These are phyloP conservation scores for Suhomyces anneliseae DNA, from an alignment of 1,139 yeast genomes.

Conservation along the genomic window DNA sequence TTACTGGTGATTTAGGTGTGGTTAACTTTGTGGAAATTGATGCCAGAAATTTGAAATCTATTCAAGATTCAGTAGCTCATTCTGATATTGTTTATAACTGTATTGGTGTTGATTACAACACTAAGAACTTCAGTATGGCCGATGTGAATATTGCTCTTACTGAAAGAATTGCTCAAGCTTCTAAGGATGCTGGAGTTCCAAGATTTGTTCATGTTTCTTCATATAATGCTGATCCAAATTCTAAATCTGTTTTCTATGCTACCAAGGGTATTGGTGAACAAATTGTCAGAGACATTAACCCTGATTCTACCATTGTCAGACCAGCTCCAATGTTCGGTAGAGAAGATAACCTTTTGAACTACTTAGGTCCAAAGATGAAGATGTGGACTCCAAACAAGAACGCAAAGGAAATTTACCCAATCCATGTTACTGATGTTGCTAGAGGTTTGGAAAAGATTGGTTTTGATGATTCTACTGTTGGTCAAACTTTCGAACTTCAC, in stretches of 20 bases:
- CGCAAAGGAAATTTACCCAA: slow-evolving; percentile 67
- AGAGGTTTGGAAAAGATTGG: slow-evolving; percentile 77
- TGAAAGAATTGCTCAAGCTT: slow-evolving; percentile 74
- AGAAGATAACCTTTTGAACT: slow-evolving; percentile 70
- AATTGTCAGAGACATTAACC: slow-evolving; percentile 63
- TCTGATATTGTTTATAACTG: slow-evolving; percentile 83
- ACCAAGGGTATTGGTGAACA: slow-evolving; percentile 82
- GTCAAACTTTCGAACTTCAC: slow-evolving; percentile 71
- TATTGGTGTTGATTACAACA: slow-evolving; percentile 74
- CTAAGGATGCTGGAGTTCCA: slow-evolving; percentile 71
- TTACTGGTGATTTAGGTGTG: slow-evolving; percentile 84
- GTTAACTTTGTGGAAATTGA: slow-evolving; percentile 84
- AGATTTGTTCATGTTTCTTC: slow-evolving; percentile 79
- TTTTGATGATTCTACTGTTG: slow-evolving; percentile 76
- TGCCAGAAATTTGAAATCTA: slow-evolving; percentile 71
- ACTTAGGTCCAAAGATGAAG: slow-evolving; percentile 55
- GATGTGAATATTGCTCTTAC: slow-evolving; percentile 82
- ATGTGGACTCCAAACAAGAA: slow-evolving; percentile 66
- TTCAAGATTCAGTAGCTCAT: slow-evolving; percentile 76
- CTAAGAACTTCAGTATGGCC: slow-evolving; percentile 80
- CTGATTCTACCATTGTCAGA: slow-evolving; percentile 81
- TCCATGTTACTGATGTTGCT: slow-evolving; percentile 79
- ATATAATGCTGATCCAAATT: slow-evolving; percentile 70
- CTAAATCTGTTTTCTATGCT: slow-evolving; percentile 70
- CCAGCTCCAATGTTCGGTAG: slow-evolving; percentile 83